phyloP scores from a whole-genome alignment of 2,329 filamentous ascomycete genomes.

The Claviceps digitariae region DNA sequence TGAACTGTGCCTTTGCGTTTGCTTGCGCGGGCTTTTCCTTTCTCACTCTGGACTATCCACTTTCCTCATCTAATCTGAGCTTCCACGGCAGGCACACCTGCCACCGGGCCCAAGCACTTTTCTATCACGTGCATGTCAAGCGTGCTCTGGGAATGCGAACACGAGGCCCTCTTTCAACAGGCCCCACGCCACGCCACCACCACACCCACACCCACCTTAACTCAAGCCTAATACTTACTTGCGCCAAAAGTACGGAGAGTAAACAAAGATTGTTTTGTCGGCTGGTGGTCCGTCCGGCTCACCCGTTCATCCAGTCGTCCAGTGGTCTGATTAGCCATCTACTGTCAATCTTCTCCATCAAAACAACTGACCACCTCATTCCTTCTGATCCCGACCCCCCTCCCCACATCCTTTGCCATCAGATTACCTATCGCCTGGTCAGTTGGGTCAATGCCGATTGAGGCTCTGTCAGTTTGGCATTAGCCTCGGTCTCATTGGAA shows the following conservation, averaged over 20 bases:
- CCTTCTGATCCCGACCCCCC: neutral
- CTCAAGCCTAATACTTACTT: neutral
- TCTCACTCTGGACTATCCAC: too few species aligned
- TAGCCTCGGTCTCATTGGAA: conserved; percentile 4
- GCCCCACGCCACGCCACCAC: conserved; percentile 1
- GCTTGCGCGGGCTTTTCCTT: too few species aligned
- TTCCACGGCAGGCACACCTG: neutral
- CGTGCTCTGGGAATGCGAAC: conserved; percentile 5
- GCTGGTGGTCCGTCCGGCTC: conserved; percentile 6
- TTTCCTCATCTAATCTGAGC: neutral
- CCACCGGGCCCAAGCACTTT: neutral
- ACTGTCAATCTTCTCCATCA: neutral
- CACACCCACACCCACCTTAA: neutral
- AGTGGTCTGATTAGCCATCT: conserved; percentile 12
- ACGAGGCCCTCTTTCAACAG: conserved; percentile 3
- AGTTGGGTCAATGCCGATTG: conserved; percentile 6
- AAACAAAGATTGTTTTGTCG: conserved; percentile 3
- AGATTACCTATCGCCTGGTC: conserved; percentile 1
- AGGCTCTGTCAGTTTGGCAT: conserved; percentile 7
- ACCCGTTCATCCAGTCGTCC: conserved; percentile 1
- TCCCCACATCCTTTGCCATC: conserved; percentile 3
- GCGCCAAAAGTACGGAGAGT: neutral
- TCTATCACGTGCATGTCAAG: neutral
- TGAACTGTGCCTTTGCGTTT: neutral
- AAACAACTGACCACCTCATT: conserved; percentile 1